These are phyloP conservation scores for Plasmodium malariae DNA, from an alignment of 169 alveolate species.

Conservation along the genomic window DNA sequence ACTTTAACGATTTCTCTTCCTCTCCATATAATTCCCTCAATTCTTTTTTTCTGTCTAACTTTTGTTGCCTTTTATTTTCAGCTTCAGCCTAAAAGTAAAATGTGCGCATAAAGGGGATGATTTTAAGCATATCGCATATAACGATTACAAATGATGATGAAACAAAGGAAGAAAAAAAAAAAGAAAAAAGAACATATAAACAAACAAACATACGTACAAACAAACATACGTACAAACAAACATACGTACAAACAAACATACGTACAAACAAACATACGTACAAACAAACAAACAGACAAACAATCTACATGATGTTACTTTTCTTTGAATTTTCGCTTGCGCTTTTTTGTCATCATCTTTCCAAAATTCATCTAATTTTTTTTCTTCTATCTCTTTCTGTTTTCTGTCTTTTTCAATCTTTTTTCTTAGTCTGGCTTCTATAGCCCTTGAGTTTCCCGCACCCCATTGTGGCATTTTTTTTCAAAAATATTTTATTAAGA, in stretches of 20 bases:
- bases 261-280: not conserved
- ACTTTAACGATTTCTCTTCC: slow-evolving; percentile 60
- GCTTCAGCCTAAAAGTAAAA: slow-evolving; percentile 47
- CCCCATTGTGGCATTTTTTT: slow-evolving; percentile 83
- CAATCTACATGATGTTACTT: slow-evolving; percentile 53
- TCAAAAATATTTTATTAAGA: not conserved
- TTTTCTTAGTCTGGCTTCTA: slow-evolving; percentile 83
- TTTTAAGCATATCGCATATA: too few species aligned
- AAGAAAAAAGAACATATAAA: not conserved
- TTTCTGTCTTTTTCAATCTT: slow-evolving; percentile 80
- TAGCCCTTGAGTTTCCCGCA: slow-evolving; percentile 86
- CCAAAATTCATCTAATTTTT: slow-evolving; percentile 82
- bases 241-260: not conserved
- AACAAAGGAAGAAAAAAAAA: not conserved
- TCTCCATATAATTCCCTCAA: slow-evolving; percentile 66
- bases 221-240: not conserved
- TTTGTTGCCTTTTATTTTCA: slow-evolving; percentile 73
- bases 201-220: not conserved
- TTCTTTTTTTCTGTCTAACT: slow-evolving; percentile 63
- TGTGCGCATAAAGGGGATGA: too few species aligned
- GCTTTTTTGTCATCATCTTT: slow-evolving; percentile 84
- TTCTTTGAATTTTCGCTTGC: slow-evolving; percentile 84
- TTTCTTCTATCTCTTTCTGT: slow-evolving; percentile 80
- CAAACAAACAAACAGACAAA: not conserved
- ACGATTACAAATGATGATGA: too few species aligned